Base-by-base conservation (phyloP, 2,329 filamentous ascomycete species). In the Neurospora crassa region DNA sequence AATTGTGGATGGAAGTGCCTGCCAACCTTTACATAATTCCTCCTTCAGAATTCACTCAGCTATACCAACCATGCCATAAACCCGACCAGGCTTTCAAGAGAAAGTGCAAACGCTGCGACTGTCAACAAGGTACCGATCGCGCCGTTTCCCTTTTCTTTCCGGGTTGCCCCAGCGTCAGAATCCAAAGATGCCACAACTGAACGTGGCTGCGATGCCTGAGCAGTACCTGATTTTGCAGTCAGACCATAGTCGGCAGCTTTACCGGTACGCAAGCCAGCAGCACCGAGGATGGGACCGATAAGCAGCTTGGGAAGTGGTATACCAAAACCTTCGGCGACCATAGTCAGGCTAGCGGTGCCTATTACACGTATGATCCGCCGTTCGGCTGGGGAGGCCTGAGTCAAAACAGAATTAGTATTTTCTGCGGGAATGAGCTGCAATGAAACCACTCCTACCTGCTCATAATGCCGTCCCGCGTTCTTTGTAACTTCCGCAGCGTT, bases 281-380 rank as follows among this genome's bases (percentile, higher is more conserved):
- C 18, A 45, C 18, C 43, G 10, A 45, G n/a, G 0, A 45, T 10
- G 45, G 45, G 20, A 24, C 20, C 20, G 45, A 53, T 53, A 5
- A 24, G 6, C 47, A 29, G 7, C 20, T 16, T 53, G 47, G 47
- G 6, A 8, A 53, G 6, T 53, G 47, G 5, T 53, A 29, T 53
- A 2, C 47, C 20, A 53, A 53, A 53, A 20, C 47, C 47, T 53
- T 53, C 20, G 1, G 47, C 47, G 0, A 53, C 20, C 0, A 53
- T 0, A 16, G 6, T 29, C 1, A 53, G 16, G 6, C 47, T 6
- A 6, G 16, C 12, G 1, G 47, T 0, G 5, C 29, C 47, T 16
- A 53, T 20, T 12, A 6, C 20, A 0, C 47, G 47, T 29, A 16
- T 53, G 12, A 53, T 14, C 6, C 3, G 1, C 29, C 6, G 3